These are phyloP conservation scores for Nemania sp. DNA, from an alignment of 2,329 filamentous ascomycete genomes.

Conservation along the genomic window DNA sequence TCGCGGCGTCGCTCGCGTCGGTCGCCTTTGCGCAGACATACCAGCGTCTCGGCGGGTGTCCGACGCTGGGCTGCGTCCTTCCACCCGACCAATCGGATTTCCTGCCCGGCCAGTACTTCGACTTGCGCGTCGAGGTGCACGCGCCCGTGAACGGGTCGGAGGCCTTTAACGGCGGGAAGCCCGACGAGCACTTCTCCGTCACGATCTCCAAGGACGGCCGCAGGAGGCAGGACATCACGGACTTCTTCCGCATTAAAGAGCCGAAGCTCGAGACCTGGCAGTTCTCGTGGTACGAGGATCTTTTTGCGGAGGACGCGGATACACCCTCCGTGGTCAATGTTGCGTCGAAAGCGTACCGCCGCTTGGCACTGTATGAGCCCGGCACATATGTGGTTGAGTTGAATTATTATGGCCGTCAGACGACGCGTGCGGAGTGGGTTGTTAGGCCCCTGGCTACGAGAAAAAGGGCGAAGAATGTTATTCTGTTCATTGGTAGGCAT, in stretches of 20 bases:
- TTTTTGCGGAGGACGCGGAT: conserved; percentile 73
- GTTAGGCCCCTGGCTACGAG: conserved; percentile 71
- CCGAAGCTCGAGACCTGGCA: conserved; percentile 78
- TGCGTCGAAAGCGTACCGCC: conserved; percentile 76
- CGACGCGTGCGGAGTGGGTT: conserved; percentile 74
- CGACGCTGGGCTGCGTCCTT: conserved; percentile 61
- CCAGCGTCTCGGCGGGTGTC: conserved; percentile 62
- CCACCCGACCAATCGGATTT: conserved; percentile 74
- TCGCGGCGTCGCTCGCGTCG: conserved; percentile 43
- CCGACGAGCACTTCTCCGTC: conserved; percentile 76
- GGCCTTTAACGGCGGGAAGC: conserved; percentile 67
- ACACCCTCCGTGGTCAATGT: conserved; percentile 77
- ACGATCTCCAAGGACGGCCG: conserved; percentile 69
- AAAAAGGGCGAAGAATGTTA: conserved; percentile 81
- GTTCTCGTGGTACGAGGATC: conserved; percentile 83
- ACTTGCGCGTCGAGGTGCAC: conserved; percentile 81
- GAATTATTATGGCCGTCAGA: conserved; percentile 72
- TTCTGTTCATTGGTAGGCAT: conserved; percentile 74
- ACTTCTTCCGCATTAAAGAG: conserved; percentile 72
- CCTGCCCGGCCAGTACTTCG: conserved; percentile 80
- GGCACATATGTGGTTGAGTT: conserved; percentile 78
- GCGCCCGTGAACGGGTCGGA: conserved; percentile 81
- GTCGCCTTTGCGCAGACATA: conserved; percentile 61
- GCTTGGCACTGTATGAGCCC: conserved; percentile 75
- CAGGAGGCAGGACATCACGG: conserved; percentile 56